Evolutionary conservation across 2,329 filamentous ascomycete genomes (phyloP).

Genomic region (Xylaria sp.): DNA sequence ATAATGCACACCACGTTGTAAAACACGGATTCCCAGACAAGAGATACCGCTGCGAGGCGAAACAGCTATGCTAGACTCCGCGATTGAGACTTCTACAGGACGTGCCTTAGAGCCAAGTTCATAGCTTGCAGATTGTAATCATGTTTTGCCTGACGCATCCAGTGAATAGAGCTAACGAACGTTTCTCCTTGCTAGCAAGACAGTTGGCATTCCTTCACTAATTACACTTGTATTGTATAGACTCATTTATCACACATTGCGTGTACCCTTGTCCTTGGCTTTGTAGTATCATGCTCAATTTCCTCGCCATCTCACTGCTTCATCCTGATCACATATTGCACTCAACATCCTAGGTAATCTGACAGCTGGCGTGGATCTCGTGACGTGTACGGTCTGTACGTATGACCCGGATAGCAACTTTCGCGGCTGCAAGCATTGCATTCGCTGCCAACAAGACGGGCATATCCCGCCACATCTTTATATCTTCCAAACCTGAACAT

Average conservation of each 20-base stretch:
- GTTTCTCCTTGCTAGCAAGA: background rate
- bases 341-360: background rate
- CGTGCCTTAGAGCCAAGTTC: background rate
- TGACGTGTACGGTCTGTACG: conserved; percentile 30
- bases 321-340: conserved; percentile 34
- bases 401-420: conserved; percentile 20
- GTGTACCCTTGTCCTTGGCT: background rate
- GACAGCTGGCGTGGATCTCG: conserved; percentile 18
- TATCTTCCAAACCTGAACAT: conserved; percentile 2
- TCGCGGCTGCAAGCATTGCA: conserved; percentile 14
- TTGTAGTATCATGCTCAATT: background rate
- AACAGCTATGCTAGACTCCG: background rate
- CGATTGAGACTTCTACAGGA: background rate
- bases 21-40: background rate
- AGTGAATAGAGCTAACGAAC: background rate
- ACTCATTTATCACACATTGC: background rate
- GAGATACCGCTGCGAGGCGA: background rate
- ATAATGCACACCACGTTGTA: conserved; percentile 5
- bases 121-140: conserved; percentile 38
- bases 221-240: background rate
- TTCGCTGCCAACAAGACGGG: conserved; percentile 7
- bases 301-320: conserved; percentile 15
- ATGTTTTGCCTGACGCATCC: background rate
- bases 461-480: conserved; percentile 2
- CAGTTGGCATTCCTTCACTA: background rate